Conservation (phyloP, 192 early-diverging fungal species). For the Coemansia sp. region DNA sequence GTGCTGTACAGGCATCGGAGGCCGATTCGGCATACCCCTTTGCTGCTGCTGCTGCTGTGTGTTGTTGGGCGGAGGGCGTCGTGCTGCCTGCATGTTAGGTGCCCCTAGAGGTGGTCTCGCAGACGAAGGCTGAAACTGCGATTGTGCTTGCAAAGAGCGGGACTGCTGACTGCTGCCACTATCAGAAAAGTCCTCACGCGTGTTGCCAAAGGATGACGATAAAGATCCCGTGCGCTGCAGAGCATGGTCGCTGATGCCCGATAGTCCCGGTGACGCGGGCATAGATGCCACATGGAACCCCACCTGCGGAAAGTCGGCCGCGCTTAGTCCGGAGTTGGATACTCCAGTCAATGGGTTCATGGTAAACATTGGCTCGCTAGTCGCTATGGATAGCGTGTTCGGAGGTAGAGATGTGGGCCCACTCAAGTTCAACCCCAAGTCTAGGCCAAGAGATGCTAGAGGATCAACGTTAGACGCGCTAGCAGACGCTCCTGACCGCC, state of each 20-base stretch:
- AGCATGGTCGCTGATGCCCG: constrained; percentile 5
- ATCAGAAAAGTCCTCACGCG: neutral
- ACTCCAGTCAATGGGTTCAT: constrained; percentile 3
- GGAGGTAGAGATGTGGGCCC: constrained; percentile 9
- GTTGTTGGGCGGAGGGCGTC: constrained; percentile 14
- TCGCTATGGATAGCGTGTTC: neutral
- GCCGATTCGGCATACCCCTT: neutral
- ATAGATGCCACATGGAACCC: constrained; percentile 23
- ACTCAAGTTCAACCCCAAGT: constrained; percentile 41
- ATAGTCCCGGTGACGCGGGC: constrained; percentile 21
- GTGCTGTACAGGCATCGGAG: neutral
- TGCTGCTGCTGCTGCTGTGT: constrained; percentile 14
- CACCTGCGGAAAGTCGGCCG: constrained; percentile 7
- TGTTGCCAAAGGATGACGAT: constrained; percentile 5
- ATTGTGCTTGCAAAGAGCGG: neutral
- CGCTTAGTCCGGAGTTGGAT: constrained; percentile 15
- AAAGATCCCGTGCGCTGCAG: constrained; percentile 3
- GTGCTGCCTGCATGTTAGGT: constrained; percentile 1
- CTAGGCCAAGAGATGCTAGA: constrained; percentile 33
- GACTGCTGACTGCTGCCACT: neutral
- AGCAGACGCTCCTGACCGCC: neutral
- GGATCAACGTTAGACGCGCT: constrained; percentile 20
- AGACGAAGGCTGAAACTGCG: constrained; percentile 2
- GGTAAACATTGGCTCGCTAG: constrained; percentile 15
- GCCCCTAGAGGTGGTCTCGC: neutral